Percentiles rank a stretch among this genome's conserved stretches.
Conservation (phyloP, 140 eudicot species). For the Erigeron philadelphicus region DNA sequence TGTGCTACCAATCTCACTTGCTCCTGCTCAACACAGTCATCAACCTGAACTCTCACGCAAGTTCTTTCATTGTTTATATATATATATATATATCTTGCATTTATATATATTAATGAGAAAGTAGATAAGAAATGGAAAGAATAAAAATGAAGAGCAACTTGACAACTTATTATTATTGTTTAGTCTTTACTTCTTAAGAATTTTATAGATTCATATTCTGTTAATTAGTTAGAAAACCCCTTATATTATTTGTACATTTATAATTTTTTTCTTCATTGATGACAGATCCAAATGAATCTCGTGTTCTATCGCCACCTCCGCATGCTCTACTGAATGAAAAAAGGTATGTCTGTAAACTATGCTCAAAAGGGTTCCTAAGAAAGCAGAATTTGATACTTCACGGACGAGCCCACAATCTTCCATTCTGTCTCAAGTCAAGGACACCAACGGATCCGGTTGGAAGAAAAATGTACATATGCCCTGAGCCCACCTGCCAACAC, state of each 20-base stretch:
- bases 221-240: not conserved
- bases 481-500: conserved; percentile 42
- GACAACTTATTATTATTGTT: not conserved
- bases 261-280: conserved; percentile 10
- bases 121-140: not conserved
- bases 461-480: conserved; percentile 42
- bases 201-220: not conserved
- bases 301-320: conserved; percentile 34
- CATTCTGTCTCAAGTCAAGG: conserved; percentile 37
- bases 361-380: conserved; percentile 50
- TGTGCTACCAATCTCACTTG: not conserved
- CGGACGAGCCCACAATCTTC: conserved; percentile 45
- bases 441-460: conserved; percentile 3
- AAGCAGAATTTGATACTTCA: conserved; percentile 52
- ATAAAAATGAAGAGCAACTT: no score
- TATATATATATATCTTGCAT: not conserved
- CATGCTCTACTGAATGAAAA: conserved; percentile 35
- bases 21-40: not conserved
- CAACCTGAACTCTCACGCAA: not conserved
- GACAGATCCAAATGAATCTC: conserved; percentile 40
- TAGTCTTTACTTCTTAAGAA: no score
- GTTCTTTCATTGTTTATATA: not conserved
- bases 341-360: conserved; percentile 38
- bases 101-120: not conserved
- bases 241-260: not conserved